phyloP scores from a whole-genome alignment of 768 basidiomycete species.

The Leccinum fibrillosum region DNA sequence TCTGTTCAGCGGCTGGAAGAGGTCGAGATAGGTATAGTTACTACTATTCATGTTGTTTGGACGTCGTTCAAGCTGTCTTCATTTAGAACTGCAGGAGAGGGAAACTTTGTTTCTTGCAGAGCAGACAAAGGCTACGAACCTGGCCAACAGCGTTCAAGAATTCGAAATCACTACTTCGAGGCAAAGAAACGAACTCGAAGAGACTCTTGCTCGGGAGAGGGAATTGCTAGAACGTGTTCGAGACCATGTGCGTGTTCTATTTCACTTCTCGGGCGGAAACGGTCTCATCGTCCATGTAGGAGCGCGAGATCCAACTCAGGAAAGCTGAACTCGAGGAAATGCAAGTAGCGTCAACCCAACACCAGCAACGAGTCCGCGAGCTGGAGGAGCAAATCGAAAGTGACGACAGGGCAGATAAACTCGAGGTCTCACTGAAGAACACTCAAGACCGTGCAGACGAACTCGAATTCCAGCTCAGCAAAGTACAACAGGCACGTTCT shows the following conservation, averaged over 20 bases:
- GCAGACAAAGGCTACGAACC: slow-evolving; percentile 34
- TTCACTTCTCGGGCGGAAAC: background rate
- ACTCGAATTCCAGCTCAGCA: slow-evolving; percentile 77
- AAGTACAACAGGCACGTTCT: slow-evolving; percentile 64
- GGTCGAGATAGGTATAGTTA: slow-evolving; percentile 56
- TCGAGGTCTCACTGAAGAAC: slow-evolving; percentile 71
- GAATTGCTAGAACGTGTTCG: slow-evolving; percentile 37
- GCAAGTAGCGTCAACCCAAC: slow-evolving; percentile 50
- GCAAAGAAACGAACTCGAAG: slow-evolving; percentile 41
- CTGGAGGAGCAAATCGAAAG: slow-evolving; percentile 80
- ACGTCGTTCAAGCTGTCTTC: slow-evolving; percentile 1
- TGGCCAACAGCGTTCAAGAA: slow-evolving; percentile 41
- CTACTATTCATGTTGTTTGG: background rate
- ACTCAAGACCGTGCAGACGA: slow-evolving; percentile 81
- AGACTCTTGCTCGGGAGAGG: slow-evolving; percentile 43
- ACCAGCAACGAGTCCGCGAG: slow-evolving; percentile 60
- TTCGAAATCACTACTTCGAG: slow-evolving; percentile 39
- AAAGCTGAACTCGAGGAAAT: slow-evolving; percentile 51
- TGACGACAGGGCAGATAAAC: slow-evolving; percentile 74
- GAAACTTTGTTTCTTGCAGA: slow-evolving; percentile 43
- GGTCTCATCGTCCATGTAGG: slow-evolving; percentile 37
- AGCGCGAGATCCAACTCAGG: slow-evolving; percentile 71
- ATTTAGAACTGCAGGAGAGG: slow-evolving; percentile 43
- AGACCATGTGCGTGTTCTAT: slow-evolving; percentile 29
- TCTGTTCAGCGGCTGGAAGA: slow-evolving; percentile 57